Evolutionary conservation across 2,329 filamentous ascomycete species (phyloP).

Genomic region (Pseudogymnoascus sp.): DNA sequence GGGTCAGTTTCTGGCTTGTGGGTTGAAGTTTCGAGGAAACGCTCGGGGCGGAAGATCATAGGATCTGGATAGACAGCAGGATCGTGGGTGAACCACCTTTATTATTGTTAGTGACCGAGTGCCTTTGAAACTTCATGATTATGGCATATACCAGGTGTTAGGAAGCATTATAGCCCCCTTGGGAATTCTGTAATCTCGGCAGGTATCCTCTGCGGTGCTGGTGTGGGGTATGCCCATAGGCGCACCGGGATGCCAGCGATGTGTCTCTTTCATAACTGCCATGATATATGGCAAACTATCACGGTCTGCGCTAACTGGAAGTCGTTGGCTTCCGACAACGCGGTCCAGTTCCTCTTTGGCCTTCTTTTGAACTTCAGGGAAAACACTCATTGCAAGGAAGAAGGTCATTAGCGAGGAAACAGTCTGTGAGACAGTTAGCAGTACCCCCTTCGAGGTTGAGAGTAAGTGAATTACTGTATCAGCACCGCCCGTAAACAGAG

Average conservation of each 20-base stretch:
- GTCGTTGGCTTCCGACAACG: slow-evolving; percentile 35
- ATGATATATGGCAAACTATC: slow-evolving; percentile 35
- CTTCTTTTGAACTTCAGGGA: slow-evolving; percentile 37
- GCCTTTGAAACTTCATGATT: neutral
- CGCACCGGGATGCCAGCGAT: slow-evolving; percentile 36
- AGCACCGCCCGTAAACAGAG: slow-evolving; percentile 35
- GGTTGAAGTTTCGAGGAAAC: slow-evolving; percentile 15
- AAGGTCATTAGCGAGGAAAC: slow-evolving; percentile 30
- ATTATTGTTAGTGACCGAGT: slow-evolving; percentile 1
- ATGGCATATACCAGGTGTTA: slow-evolving; percentile 14
- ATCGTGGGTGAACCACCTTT: slow-evolving; percentile 22
- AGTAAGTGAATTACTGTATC: slow-evolving; percentile 29
- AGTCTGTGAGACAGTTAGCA: slow-evolving; percentile 29
- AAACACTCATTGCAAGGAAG: slow-evolving; percentile 35
- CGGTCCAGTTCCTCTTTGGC: slow-evolving; percentile 38
- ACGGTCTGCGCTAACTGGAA: slow-evolving; percentile 38
- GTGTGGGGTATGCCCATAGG: slow-evolving; percentile 45
- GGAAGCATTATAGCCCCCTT: slow-evolving; percentile 35
- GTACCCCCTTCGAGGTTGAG: slow-evolving; percentile 31
- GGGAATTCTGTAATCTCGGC: slow-evolving; percentile 47
- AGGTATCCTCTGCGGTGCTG: slow-evolving; percentile 43
- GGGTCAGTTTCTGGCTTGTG: slow-evolving; percentile 33
- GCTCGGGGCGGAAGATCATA: slow-evolving; percentile 34
- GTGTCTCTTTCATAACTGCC: slow-evolving; percentile 37
- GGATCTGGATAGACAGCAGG: slow-evolving; percentile 32